Conservation (phyloP, 176 grass and related monocot genomes). For the Avena eriantha region DNA sequence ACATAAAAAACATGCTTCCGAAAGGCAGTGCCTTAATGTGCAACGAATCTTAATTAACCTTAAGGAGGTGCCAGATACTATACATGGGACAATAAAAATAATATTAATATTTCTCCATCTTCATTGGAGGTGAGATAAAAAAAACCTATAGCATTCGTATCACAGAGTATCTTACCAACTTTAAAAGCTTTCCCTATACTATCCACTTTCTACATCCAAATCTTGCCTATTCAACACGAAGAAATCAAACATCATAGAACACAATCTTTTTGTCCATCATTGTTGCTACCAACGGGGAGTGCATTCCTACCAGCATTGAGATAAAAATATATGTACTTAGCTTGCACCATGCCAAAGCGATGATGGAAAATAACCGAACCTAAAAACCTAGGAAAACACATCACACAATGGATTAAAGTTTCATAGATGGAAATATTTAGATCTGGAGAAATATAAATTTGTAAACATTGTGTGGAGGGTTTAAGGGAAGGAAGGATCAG, state of each 20-base stretch:
- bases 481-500: neutral
- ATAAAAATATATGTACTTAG: no score
- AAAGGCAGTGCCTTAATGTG: neutral
- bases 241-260: neutral
- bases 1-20: neutral
- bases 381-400: neutral
- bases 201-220: neutral
- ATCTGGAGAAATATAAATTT: neutral
- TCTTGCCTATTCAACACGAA: neutral
- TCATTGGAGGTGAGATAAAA: neutral
- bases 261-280: neutral
- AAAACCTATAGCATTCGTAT: neutral
- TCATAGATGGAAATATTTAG: neutral
- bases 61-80: neutral
- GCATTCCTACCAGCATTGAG: no score
- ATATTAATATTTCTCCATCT: neutral
- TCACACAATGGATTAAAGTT: neutral
- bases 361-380: neutral
- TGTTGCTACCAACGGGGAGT: neutral
- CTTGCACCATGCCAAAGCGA: neutral
- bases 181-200: neutral
- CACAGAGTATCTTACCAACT: neutral
- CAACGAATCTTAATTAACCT: neutral
- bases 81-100: neutral
- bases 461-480: neutral